phyloP scores from a whole-genome alignment of 257 asterid genomes.

The Jaltomata sinuosa region DNA sequence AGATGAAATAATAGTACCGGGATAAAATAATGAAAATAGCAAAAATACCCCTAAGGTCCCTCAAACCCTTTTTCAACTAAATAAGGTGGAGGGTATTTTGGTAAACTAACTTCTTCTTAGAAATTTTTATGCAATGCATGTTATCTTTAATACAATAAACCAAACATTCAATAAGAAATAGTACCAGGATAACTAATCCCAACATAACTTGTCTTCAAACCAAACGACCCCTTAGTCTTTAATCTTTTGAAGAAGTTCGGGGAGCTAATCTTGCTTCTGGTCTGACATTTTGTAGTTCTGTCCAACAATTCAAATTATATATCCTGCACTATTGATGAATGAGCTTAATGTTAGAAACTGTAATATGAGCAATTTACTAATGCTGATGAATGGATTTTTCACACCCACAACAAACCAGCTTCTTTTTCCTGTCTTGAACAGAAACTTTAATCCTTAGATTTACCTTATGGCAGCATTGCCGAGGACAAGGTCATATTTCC shows the following conservation, averaged over 20 bases:
- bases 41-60: background rate
- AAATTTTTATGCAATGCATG: background rate
- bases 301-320: background rate
- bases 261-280: background rate
- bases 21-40: background rate
- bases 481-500: conserved; percentile 42
- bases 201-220: background rate
- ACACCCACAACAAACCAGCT: background rate
- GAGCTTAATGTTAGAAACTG: background rate
- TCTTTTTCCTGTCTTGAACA: background rate
- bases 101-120: background rate
- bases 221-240: background rate
- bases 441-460: background rate
- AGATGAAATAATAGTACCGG: too few relatives aligned
- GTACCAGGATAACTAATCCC: background rate
- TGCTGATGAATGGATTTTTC: background rate
- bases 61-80: background rate
- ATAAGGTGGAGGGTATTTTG: background rate
- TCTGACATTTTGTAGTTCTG: background rate
- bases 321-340: background rate
- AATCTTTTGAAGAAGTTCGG: background rate
- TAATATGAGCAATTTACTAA: background rate
- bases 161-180: background rate
- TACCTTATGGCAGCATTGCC: conserved; percentile 25
- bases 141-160: background rate